Conservation (phyloP, 2,329 filamentous ascomycete species). For the Aspergillus pseudoglaucus region DNA sequence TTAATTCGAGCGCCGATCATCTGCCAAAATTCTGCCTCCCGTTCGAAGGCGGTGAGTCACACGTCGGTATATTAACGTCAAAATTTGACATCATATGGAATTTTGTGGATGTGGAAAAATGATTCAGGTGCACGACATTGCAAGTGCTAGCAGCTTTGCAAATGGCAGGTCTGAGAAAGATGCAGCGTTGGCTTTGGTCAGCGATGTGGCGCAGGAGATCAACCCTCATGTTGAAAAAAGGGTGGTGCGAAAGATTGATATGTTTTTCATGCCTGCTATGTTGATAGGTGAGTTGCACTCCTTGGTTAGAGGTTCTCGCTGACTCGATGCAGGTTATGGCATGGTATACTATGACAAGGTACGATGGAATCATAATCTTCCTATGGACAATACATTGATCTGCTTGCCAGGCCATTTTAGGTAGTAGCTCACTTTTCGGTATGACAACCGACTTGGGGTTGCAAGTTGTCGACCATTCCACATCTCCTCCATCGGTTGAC, state of each 20-base stretch:
- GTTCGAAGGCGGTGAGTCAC: too few species aligned
- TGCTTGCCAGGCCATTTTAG: slow-evolving; percentile 57
- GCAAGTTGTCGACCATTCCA: slow-evolving; percentile 46
- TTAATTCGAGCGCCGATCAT: too few species aligned
- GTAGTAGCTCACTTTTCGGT: slow-evolving; percentile 65
- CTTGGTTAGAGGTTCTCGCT: neutral
- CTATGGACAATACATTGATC: neutral
- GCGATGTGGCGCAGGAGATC: slow-evolving; percentile 42
- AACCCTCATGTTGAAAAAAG: slow-evolving; percentile 51
- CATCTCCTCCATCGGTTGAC: slow-evolving; percentile 52
- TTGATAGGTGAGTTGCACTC: slow-evolving; percentile 39
- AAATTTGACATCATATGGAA: neutral
- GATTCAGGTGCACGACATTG: neutral
- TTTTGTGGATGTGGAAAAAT: neutral
- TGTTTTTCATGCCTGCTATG: slow-evolving; percentile 63
- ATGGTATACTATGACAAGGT: slow-evolving; percentile 66
- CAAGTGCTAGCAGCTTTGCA: neutral
- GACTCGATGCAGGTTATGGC: slow-evolving; percentile 43
- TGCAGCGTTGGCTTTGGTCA: slow-evolving; percentile 54
- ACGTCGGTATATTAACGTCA: neutral
- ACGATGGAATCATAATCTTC: slow-evolving; percentile 1
- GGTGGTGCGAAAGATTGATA: slow-evolving; percentile 61
- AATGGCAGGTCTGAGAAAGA: slow-evolving; percentile 43
- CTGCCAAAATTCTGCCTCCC: too few species aligned
- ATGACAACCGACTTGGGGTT: slow-evolving; percentile 65